Percentiles rank a stretch among this genome's conserved stretches.
These are phyloP conservation scores for Hortiboletus campestris DNA, from an alignment of 768 basidiomycete genomes.

Conservation along the genomic window DNA sequence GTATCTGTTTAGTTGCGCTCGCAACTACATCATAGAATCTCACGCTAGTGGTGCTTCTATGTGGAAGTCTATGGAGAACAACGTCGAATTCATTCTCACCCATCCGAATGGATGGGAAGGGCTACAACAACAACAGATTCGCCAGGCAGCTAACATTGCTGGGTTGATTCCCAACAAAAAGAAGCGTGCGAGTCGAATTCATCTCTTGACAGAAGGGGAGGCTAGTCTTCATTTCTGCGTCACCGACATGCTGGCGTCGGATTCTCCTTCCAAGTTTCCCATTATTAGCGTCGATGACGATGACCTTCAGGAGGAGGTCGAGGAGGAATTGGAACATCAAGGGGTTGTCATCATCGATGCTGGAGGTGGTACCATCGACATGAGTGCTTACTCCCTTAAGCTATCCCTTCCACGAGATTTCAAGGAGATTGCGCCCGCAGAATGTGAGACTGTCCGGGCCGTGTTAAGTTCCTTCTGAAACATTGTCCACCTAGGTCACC, in stretches of 20 bases:
- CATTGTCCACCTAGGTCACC: conserved; percentile 25
- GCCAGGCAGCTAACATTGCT: not conserved
- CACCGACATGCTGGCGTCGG: conserved; percentile 35
- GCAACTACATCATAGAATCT: conserved; percentile 21
- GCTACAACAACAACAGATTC: conserved; percentile 3
- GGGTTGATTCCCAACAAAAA: conserved; percentile 8
- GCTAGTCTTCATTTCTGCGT: conserved; percentile 38
- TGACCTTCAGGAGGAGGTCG: not conserved
- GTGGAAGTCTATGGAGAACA: conserved; percentile 4
- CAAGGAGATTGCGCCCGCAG: conserved; percentile 35
- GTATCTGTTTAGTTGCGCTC: conserved; percentile 25
- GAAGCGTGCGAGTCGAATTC: conserved; percentile 15
- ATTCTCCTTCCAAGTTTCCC: not conserved
- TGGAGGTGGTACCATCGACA: conserved; percentile 26
- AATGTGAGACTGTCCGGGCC: conserved; percentile 18
- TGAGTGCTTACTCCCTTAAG: conserved; percentile 36
- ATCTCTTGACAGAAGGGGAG: conserved; percentile 27
- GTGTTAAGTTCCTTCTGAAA: not conserved
- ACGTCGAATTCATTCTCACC: conserved; percentile 3
- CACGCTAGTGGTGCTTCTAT: conserved; percentile 25
- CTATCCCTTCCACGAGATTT: conserved; percentile 21
- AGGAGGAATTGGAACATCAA: conserved; percentile 10
- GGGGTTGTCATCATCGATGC: conserved; percentile 40
- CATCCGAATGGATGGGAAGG: conserved; percentile 10
- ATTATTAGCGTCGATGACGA: not conserved